Conservation (phyloP, 495 filamentous ascomycete species). For the Penicillium cataractarum region DNA sequence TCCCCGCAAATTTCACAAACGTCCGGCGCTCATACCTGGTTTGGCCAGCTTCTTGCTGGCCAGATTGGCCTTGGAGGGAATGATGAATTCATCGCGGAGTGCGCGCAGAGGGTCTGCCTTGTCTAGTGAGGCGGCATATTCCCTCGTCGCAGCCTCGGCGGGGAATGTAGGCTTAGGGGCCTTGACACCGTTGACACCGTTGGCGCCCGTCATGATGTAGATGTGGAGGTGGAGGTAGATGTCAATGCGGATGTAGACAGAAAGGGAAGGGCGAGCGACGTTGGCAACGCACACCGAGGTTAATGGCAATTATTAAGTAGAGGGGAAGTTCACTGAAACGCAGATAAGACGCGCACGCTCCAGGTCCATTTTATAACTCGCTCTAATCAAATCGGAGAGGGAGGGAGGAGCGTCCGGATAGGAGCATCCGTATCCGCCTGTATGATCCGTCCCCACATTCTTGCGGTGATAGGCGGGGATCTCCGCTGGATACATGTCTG, state of each 20-base stretch:
- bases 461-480: conserved; percentile 8
- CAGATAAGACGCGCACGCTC: conserved; percentile 9
- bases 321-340: background rate
- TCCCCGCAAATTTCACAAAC: background rate
- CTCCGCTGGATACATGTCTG: background rate
- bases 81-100: conserved; percentile 76
- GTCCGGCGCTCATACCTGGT: conserved; percentile 33
- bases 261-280: background rate
- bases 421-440: conserved; percentile 31
- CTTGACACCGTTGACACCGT: conserved; percentile 22
- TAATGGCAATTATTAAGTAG: background rate
- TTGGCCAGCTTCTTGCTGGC: conserved; percentile 65
- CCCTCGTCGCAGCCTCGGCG: conserved; percentile 41
- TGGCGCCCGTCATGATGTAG: conserved; percentile 20
- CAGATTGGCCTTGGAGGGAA: conserved; percentile 80
- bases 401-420: conserved; percentile 24
- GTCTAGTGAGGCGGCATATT: conserved; percentile 70
- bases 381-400: conserved; percentile 12
- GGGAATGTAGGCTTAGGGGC: conserved; percentile 39
- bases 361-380: conserved; percentile 19
- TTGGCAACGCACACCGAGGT: background rate
- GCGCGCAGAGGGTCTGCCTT: conserved; percentile 64
- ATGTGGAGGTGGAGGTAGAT: conserved; percentile 9
- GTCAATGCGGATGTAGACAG: background rate
- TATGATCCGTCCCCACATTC: conserved; percentile 24